phyloP scores from a whole-genome alignment of 805 yeast species.

The Danielozyma ontarioensis region DNA sequence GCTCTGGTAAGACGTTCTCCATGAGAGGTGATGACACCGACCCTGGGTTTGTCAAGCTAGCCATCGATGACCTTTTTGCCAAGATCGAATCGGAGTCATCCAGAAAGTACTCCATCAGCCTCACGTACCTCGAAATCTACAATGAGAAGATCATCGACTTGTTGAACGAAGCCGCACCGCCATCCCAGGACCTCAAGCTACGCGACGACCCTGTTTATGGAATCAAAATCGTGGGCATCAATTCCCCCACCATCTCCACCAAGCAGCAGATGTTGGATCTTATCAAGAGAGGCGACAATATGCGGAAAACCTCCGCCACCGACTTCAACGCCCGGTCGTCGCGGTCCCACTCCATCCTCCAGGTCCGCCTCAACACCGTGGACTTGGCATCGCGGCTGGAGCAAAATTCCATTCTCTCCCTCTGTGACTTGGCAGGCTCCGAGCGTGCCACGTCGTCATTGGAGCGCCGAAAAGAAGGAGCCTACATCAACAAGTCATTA shows the following conservation, averaged over 20 bases:
- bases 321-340: conserved; percentile 86
- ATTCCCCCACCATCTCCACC: conserved; percentile 51
- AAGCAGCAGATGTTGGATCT: conserved; percentile 57
- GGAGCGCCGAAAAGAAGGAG: conserved; percentile 89
- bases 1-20: conserved; percentile 84
- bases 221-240: conserved; percentile 68
- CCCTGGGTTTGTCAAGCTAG: conserved; percentile 68
- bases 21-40: conserved; percentile 68
- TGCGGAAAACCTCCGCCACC: conserved; percentile 80
- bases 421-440: conserved; percentile 97
- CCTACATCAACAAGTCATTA: conserved; percentile 86
- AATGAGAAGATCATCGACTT: conserved; percentile 84
- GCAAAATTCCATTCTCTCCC: conserved; percentile 58
- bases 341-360: conserved; percentile 86
- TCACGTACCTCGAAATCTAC: conserved; percentile 81
- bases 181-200: conserved; percentile 56
- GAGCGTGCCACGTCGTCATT: conserved; percentile 66
- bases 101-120: conserved; percentile 42
- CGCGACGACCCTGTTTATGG: conserved; percentile 74
- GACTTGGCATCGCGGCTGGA: conserved; percentile 36
- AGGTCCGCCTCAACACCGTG: conserved; percentile 50
- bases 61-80: conserved; percentile 56
- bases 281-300: conserved; percentile 65
- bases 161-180: conserved; percentile 32
- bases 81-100: conserved; percentile 27